Percentiles rank a stretch among this genome's conserved stretches.
These are phyloP conservation scores for Blastobotrys robertii DNA, from an alignment of 805 yeast species.

Conservation along the genomic window DNA sequence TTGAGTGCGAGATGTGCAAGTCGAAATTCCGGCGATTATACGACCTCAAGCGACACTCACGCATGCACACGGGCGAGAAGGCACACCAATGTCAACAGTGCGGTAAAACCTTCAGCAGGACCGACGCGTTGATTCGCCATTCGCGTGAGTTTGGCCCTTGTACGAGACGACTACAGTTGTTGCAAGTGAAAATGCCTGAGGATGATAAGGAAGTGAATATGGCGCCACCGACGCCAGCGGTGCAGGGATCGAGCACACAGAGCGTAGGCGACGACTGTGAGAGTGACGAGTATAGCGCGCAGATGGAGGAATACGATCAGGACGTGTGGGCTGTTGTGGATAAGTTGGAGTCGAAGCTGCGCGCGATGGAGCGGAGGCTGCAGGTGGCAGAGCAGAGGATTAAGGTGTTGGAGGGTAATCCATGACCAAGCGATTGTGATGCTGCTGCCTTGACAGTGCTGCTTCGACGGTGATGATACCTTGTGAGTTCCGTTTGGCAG, in stretches of 20 bases:
- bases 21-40: conserved; percentile 60
- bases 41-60: conserved; percentile 67
- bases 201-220: neutral
- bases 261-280: neutral
- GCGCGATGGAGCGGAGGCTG: conserved; percentile 25
- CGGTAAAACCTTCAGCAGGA: conserved; percentile 57
- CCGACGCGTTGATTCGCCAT: conserved; percentile 69
- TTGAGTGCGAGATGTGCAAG: conserved; percentile 49
- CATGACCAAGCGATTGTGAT: no score
- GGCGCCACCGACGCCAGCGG: conserved; percentile 1
- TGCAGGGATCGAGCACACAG: conserved; percentile 4
- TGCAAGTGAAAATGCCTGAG: conserved; percentile 5
- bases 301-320: conserved; percentile 10
- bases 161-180: neutral
- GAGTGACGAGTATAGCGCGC: neutral
- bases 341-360: conserved; percentile 22
- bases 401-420: conserved; percentile 12
- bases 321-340: conserved; percentile 17
- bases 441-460: no score
- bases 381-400: conserved; percentile 24
- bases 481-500: no score
- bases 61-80: conserved; percentile 66
- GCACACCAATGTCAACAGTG: conserved; percentile 57
- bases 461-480: no score
- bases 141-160: conserved; percentile 36